A percentile compares a stretch with the other conserved stretches of the same genome.
These are phyloP conservation scores for Cryphonectria carpinicola DNA, from an alignment of 2,329 filamentous ascomycete species.

Conservation along the genomic window DNA sequence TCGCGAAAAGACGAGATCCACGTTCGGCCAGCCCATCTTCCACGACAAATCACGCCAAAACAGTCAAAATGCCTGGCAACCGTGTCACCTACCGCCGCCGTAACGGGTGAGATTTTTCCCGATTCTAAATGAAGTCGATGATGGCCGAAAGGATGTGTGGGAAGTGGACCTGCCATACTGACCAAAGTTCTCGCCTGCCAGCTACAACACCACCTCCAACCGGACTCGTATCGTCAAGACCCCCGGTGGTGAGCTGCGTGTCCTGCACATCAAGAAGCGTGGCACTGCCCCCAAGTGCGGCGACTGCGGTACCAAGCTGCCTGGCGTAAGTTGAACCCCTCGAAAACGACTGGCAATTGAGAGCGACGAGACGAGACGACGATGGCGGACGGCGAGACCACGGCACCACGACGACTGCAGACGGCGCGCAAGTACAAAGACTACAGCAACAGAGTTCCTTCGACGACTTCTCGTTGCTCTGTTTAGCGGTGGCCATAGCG, in stretches of 20 bases:
- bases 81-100: slow-evolving; percentile 74
- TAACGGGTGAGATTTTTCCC: slow-evolving; percentile 68
- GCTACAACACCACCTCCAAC: slow-evolving; percentile 99
- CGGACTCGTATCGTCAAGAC: slow-evolving; percentile 95
- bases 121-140: slow-evolving; percentile 28
- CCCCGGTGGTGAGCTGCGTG: slow-evolving; percentile 91
- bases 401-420: background rate
- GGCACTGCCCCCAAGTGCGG: slow-evolving; percentile 98
- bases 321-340: slow-evolving; percentile 77
- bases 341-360: slow-evolving; percentile 25
- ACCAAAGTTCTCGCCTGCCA: slow-evolving; percentile 43
- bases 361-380: slow-evolving; percentile 19
- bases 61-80: slow-evolving; percentile 62
- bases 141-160: background rate
- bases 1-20: slow-evolving; percentile 27
- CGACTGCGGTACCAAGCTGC: slow-evolving; percentile 97
- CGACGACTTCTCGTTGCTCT: background rate
- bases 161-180: slow-evolving; percentile 28
- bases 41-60: slow-evolving; percentile 34
- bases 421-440: background rate
- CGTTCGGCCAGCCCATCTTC: slow-evolving; percentile 27
- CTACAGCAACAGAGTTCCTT: background rate
- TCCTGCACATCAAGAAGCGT: slow-evolving; percentile 99
- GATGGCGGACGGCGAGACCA: background rate
- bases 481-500: background rate